Conservation (phyloP, 129 eudicot species). For the Deinandra increscens region DNA sequence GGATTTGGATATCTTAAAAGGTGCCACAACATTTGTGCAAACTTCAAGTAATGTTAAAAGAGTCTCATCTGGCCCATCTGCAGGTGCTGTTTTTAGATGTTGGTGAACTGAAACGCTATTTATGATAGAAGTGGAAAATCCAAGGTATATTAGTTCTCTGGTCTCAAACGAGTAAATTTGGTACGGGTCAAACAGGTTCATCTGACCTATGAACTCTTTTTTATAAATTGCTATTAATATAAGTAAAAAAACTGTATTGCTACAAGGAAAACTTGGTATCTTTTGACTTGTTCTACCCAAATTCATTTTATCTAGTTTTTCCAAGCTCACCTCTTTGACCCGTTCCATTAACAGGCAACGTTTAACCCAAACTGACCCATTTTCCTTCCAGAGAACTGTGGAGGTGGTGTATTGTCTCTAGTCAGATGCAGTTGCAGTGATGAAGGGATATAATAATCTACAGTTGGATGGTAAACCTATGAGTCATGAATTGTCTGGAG, state of each 20-base stretch:
- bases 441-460: too few species aligned
- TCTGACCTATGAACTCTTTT: neutral
- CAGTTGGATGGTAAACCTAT: too few species aligned
- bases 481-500: too few species aligned
- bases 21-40: neutral
- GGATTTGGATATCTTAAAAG: neutral
- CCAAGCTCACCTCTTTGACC: too few species aligned
- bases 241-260: neutral
- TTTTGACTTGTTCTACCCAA: too few species aligned
- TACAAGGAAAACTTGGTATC: too few species aligned
- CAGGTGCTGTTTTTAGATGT: slow-evolving; percentile 64
- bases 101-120: slow-evolving; percentile 50
- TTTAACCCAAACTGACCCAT: too few species aligned
- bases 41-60: neutral
- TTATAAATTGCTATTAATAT: neutral
- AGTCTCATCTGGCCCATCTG: slow-evolving; percentile 16
- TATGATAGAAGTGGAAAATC: slow-evolving; percentile 58
- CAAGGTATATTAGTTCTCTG: slow-evolving; percentile 38
- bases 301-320: too few species aligned
- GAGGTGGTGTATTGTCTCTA: too few species aligned
- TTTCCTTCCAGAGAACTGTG: too few species aligned
- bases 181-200: neutral
- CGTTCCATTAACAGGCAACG: too few species aligned
- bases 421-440: too few species aligned
- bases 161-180: neutral